Conservation (phyloP, 306 rosid species). For the Potentilla sterilis region DNA sequence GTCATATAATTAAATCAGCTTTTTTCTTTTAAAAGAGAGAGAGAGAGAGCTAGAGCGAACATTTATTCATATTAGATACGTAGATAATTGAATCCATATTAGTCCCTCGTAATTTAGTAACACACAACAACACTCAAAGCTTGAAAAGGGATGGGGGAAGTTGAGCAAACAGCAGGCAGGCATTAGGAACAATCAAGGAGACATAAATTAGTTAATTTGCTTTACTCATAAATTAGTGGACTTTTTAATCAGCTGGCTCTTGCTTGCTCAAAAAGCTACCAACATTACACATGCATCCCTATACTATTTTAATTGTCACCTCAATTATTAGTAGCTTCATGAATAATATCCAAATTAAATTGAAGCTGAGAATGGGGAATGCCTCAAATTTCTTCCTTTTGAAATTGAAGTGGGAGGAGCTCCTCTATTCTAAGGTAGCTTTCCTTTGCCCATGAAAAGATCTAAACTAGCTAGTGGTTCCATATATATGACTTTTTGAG, state of each 20-base stretch:
- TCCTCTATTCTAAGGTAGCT: background rate
- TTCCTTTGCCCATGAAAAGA: background rate
- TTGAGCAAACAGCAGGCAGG: background rate
- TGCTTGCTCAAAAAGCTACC: constrained; percentile 10
- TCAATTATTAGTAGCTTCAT: too few relatives aligned
- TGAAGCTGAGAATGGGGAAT: background rate
- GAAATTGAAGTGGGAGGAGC: background rate
- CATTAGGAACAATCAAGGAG: background rate
- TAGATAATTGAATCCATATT: too few relatives aligned
- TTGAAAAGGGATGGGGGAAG: background rate
- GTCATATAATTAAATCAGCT: background rate
- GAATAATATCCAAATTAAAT: constrained; percentile 5
- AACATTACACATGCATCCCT: background rate
- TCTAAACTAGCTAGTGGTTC: background rate
- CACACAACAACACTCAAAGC: background rate
- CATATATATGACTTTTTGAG: background rate
- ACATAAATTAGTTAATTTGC: background rate
- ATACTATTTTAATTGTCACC: background rate
- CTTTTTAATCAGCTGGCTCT: background rate
- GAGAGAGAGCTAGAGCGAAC: too few relatives aligned
- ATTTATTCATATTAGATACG: too few relatives aligned
- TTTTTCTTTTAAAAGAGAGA: too few relatives aligned
- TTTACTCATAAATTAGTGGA: background rate
- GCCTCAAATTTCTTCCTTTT: background rate
- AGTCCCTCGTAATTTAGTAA: background rate